phyloP scores from a whole-genome alignment of 2,329 filamentous ascomycete genomes.

The Ambrosiella beaveri region DNA sequence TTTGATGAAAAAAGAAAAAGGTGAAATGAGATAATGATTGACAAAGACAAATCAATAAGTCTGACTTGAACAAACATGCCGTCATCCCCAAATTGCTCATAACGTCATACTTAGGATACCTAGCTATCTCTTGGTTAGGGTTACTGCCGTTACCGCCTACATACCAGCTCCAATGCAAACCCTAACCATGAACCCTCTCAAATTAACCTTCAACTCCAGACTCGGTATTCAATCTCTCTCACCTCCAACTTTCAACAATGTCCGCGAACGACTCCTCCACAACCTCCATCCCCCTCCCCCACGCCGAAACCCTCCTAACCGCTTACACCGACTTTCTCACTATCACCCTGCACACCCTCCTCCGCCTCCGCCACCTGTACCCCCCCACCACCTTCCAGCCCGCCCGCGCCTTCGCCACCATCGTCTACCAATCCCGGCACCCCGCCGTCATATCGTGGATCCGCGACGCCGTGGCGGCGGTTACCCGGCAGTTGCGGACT shows the following conservation, averaged over 20 bases:
- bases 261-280: neutral
- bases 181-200: no score
- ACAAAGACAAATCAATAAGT: no score
- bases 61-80: no score
- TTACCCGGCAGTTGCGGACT: slow-evolving; percentile 50
- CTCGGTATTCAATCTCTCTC: neutral
- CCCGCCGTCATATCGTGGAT: slow-evolving; percentile 77
- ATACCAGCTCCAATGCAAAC: no score
- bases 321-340: slow-evolving; percentile 68
- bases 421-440: slow-evolving; percentile 72
- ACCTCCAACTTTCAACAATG: neutral
- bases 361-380: slow-evolving; percentile 69
- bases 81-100: no score
- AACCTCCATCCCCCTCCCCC: slow-evolving; percentile 16
- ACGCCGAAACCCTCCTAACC: slow-evolving; percentile 41
- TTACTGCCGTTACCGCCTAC: no score
- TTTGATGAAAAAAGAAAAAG: no score
- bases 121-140: no score
- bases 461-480: slow-evolving; percentile 57
- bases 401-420: slow-evolving; percentile 64
- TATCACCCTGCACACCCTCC: slow-evolving; percentile 68
- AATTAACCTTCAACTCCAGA: no score
- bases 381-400: slow-evolving; percentile 61
- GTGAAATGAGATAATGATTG: no score
- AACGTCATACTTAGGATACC: no score